A percentile compares a stretch with the other conserved stretches of the same genome.
Evolutionary conservation across 257 asterid genomes (phyloP).

Genomic region (Agastache rugosa): DNA sequence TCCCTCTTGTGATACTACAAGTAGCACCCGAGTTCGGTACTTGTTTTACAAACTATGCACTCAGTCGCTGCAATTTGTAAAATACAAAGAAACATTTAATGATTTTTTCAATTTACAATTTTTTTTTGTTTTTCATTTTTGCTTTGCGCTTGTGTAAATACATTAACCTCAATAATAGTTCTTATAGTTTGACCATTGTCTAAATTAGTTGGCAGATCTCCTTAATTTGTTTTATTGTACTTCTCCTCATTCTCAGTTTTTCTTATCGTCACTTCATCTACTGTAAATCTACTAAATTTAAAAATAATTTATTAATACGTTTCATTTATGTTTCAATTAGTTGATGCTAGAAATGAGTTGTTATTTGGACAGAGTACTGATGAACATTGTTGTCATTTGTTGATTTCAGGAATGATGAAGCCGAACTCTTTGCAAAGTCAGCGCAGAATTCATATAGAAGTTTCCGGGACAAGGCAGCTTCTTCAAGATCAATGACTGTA

Average conservation of each 20-base stretch:
- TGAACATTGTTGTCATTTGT: constrained; percentile 2
- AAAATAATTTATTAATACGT: neutral
- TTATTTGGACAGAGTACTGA: constrained; percentile 14
- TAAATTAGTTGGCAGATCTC: neutral
- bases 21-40: neutral
- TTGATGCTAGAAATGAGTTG: constrained; percentile 15
- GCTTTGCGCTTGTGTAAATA: neutral
- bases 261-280: neutral
- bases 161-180: neutral
- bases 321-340: constrained; percentile 16
- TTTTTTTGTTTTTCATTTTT: neutral
- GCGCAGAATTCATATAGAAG: constrained; percentile 79
- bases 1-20: neutral
- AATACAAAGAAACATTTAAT: neutral
- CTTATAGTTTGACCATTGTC: neutral
- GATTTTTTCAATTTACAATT: neutral
- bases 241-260: neutral
- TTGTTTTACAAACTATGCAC: neutral
- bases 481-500: constrained; percentile 96
- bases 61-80: neutral
- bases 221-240: neutral
- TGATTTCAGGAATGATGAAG: constrained; percentile 82
- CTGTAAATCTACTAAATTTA: neutral
- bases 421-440: constrained; percentile 88
- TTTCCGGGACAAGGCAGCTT: constrained; percentile 93